Conservation (phyloP, 2,329 filamentous ascomycete genomes). For the Elsinoe perseae region DNA sequence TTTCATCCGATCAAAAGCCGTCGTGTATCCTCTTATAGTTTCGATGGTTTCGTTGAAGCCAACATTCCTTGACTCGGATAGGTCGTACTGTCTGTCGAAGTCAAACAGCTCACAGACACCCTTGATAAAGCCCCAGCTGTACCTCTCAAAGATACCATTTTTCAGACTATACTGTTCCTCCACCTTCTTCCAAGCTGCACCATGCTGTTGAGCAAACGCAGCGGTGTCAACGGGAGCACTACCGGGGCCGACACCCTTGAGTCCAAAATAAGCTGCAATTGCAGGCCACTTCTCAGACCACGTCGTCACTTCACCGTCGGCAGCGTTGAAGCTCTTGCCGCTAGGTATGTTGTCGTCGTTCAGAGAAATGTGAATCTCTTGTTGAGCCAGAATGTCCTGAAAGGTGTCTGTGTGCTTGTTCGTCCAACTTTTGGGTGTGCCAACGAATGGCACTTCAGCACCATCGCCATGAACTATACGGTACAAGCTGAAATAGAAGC, state of each 20-base stretch:
- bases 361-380: conserved; percentile 20
- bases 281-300: conserved; percentile 24
- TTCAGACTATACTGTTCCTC: conserved; percentile 33
- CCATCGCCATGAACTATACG: conserved; percentile 31
- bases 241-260: conserved; percentile 21
- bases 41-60: conserved; percentile 37
- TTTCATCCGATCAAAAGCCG: conserved; percentile 39
- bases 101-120: conserved; percentile 37
- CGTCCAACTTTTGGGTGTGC: conserved; percentile 27
- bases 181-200: conserved; percentile 26
- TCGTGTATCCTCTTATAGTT: conserved; percentile 33
- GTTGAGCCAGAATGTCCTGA: conserved; percentile 29
- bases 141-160: conserved; percentile 32
- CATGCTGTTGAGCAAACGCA: conserved; percentile 30
- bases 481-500: conserved; percentile 31
- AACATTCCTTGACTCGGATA: conserved; percentile 35
- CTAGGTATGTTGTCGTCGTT: conserved; percentile 11
- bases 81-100: conserved; percentile 40
- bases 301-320: conserved; percentile 21
- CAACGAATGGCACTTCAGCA: conserved; percentile 32
- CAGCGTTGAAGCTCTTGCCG: conserved; percentile 23
- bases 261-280: conserved; percentile 23
- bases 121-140: conserved; percentile 31
- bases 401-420: conserved; percentile 31
- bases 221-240: conserved; percentile 28